phyloP scores from a whole-genome alignment of 2,329 filamentous ascomycete species.

The Aspergillus quadrilineatus region DNA sequence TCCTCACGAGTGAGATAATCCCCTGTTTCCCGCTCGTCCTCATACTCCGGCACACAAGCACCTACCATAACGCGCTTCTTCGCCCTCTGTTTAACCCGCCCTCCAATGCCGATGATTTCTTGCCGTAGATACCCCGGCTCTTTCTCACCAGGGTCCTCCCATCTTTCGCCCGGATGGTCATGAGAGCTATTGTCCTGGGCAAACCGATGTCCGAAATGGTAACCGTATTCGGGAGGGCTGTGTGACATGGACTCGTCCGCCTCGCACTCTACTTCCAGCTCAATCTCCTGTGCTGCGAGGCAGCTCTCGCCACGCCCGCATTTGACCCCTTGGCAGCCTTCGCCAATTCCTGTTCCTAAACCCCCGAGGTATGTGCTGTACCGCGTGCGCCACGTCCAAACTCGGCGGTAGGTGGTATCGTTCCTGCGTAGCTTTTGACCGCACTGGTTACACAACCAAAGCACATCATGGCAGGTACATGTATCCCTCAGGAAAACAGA shows the following conservation, averaged over 20 bases:
- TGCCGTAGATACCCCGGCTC: conserved; percentile 75
- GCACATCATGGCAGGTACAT: conserved; percentile 57
- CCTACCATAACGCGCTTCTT: conserved; percentile 79
- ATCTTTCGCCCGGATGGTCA: conserved; percentile 12
- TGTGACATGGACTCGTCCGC: conserved; percentile 58
- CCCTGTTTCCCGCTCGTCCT: conserved; percentile 69
- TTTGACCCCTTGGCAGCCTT: conserved; percentile 82
- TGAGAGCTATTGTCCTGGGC: conserved; percentile 18
- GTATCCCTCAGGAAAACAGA: conserved; percentile 51
- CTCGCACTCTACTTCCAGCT: conserved; percentile 83
- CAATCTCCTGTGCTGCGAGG: conserved; percentile 71
- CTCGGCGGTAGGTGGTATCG: conserved; percentile 61
- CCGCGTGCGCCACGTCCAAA: conserved; percentile 86
- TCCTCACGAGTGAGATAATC: conserved; percentile 70
- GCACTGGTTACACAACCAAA: conserved; percentile 86
- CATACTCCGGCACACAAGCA: conserved; percentile 80
- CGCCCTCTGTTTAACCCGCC: conserved; percentile 82
- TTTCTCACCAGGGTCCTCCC: conserved; percentile 37
- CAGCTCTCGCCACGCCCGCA: conserved; percentile 79
- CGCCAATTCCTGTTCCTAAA: conserved; percentile 81
- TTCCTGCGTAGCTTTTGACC: conserved; percentile 64
- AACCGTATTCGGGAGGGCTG: conserved; percentile 33
- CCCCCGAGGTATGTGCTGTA: conserved; percentile 78
- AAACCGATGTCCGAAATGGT: conserved; percentile 23
- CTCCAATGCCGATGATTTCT: conserved; percentile 88